phyloP scores from a whole-genome alignment of 345 rosid genomes.

The Gossypium mustelinum region DNA sequence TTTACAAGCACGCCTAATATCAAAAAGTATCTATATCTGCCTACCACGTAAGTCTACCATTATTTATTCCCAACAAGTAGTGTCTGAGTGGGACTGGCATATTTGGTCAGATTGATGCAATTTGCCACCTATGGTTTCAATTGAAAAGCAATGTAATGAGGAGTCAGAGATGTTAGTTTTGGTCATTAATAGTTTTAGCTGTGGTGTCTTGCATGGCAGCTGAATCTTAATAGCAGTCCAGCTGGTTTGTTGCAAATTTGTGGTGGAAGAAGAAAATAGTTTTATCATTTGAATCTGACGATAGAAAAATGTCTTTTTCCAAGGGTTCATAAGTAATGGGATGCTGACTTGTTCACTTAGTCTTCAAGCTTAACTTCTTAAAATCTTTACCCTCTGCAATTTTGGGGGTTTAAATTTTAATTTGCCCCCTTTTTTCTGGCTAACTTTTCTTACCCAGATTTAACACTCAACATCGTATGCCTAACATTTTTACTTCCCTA shows the following conservation, averaged over 20 bases:
- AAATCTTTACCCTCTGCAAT: not conserved
- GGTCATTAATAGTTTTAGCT: not conserved
- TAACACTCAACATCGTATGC: not conserved
- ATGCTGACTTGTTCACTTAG: not conserved
- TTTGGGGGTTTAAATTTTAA: not conserved
- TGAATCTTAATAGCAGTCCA: not conserved
- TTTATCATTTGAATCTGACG: not conserved
- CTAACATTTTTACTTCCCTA: not conserved
- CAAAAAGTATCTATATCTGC: not conserved
- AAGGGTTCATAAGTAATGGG: not conserved
- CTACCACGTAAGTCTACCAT: not conserved
- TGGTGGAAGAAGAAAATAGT: not conserved
- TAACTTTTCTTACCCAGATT: not conserved
- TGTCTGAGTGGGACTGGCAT: not conserved
- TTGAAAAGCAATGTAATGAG: not conserved
- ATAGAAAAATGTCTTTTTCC: not conserved
- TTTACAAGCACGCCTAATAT: not conserved
- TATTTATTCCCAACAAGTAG: not conserved
- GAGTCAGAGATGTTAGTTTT: not conserved
- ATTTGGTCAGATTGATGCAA: not conserved
- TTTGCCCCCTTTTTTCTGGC: not conserved
- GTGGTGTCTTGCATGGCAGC: not conserved
- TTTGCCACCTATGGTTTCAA: not conserved
- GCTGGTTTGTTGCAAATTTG: not conserved
- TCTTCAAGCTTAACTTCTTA: not conserved